Percentiles rank a stretch among this genome's conserved stretches.
Evolutionary conservation across 139 green algal species (phyloP).

Genomic region (Cymbomonas tetramitiformis): DNA sequence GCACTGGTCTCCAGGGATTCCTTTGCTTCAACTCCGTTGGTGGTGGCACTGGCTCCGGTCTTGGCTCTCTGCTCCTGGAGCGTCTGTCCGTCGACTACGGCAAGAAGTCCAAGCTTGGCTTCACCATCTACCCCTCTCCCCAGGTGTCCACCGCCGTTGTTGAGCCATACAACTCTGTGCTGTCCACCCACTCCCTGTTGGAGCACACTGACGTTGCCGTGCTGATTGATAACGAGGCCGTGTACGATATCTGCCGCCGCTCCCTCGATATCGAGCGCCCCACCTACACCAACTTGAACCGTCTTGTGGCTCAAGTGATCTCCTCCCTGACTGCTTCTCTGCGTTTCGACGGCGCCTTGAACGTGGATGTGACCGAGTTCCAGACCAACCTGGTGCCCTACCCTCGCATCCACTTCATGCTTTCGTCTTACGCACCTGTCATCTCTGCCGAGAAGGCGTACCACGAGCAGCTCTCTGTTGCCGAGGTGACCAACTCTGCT

Average conservation of each 20-base stretch:
- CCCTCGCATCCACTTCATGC: conserved; percentile 98
- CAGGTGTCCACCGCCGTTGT: conserved; percentile 85
- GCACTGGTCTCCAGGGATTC: conserved; percentile 91
- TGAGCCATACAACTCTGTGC: conserved; percentile 91
- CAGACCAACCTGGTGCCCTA: conserved; percentile 98
- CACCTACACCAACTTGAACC: conserved; percentile 95
- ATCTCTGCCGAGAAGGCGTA: conserved; percentile 98
- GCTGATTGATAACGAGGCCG: conserved; percentile 92
- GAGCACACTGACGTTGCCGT: conserved; percentile 93
- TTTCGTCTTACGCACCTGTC: conserved; percentile 90
- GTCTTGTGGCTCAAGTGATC: conserved; percentile 80
- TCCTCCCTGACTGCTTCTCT: conserved; percentile 86
- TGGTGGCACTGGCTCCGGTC: conserved; percentile 82
- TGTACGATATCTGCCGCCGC: conserved; percentile 93
- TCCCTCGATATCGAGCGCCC: conserved; percentile 89
- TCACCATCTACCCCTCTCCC: conserved; percentile 87
- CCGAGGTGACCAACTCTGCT: conserved; percentile 84
- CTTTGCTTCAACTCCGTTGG: conserved; percentile 91
- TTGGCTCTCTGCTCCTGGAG: conserved; percentile 90
- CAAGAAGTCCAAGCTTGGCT: conserved; percentile 99
- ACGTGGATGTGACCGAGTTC: conserved; percentile 96
- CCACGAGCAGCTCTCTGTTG: conserved; percentile 93
- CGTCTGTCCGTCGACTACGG: conserved; percentile 94
- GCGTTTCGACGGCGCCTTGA: conserved; percentile 86
- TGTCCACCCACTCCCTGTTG: conserved; percentile 90